Percentiles rank a stretch among this genome's conserved stretches.
Evolutionary conservation across 1,139 yeast species (phyloP).

Genomic region (Lodderomyces pseudojiufengensis): DNA sequence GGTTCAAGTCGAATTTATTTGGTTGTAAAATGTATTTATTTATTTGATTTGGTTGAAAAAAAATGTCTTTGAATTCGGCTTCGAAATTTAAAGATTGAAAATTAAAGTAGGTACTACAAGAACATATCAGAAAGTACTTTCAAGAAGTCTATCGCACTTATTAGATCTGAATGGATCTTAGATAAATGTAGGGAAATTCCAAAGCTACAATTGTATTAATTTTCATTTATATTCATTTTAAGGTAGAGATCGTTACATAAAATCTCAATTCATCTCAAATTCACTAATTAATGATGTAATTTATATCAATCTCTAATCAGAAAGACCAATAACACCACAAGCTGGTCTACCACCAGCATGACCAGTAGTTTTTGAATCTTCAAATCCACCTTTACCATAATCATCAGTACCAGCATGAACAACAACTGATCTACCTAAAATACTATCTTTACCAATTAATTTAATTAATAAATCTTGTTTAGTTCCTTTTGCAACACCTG

Average conservation of each 20-base stretch:
- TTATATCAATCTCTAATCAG: conserved; percentile 26
- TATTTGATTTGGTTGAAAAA: no score
- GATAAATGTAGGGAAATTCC: no score
- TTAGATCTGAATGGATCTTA: no score
- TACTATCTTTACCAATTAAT: conserved; percentile 79
- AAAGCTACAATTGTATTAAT: background rate
- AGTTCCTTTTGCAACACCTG: conserved; percentile 87
- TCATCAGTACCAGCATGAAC: conserved; percentile 95
- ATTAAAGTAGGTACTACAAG: no score
- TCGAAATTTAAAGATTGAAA: no score
- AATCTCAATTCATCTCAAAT: no score
- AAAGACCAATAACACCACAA: conserved; percentile 94
- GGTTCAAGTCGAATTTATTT: background rate
- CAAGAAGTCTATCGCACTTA: no score
- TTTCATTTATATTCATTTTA: background rate
- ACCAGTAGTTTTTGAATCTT: conserved; percentile 94
- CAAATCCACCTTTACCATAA: conserved; percentile 93
- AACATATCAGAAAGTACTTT: no score
- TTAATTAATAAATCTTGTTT: conserved; percentile 73
- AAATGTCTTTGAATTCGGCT: no score
- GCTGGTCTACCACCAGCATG: conserved; percentile 99
- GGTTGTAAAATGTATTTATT: background rate
- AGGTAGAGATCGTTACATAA: no score
- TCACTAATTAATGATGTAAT: background rate
- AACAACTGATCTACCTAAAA: conserved; percentile 94